Base-by-base conservation (phyloP, 169 alveolate species). In the Hepatocystis sp. region DNA sequence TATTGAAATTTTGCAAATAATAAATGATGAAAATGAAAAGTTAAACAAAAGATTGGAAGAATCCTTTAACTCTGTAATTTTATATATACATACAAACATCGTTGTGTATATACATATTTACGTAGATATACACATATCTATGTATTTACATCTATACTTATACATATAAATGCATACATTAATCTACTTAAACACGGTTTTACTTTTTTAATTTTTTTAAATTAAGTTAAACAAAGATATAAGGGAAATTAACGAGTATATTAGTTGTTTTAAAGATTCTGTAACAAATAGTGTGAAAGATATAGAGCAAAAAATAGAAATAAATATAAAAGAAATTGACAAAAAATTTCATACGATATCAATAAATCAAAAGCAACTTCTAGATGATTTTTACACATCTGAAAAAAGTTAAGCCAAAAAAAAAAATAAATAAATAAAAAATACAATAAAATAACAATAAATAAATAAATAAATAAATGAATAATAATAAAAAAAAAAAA, bases 1-100 rank as follows among this genome's bases (percentile, higher is more conserved):
- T 28, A 71, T 71, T 21, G 86, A 71, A 44, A 71, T 71, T 71
- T 49, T 71, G 32, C 78, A 71, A 39, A 23, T 71, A 36, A 71
- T 71, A 55, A 71, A 71, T 51, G 76, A 71, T 42, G 86, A 71
- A 71, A 56, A 58, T 51, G 86, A 58, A 49, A 49, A 27, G 8
- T 28, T 71, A 39, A 71, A 46, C 56, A 71, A 71, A 60, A 71
- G 32, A 51, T 34, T 56, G 51, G 65, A 71, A 44, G 55, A 32
- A 23, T 58, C 86, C 5, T 42, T 42, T 1, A 60, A 71, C 36
- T 11, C 10, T 46, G 86, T 71, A 71, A 47, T 30, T 34, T n/a
- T 34, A n/a, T n/a, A n/a, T n/a, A n/a, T n/a, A n/a, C n/a, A n/a
- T n/a, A n/a, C n/a, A n/a, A n/a, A n/a, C n/a, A n/a, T 27, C 8